Conservation (phyloP, 2,329 filamentous ascomycete genomes). For the Nemania sp. region DNA sequence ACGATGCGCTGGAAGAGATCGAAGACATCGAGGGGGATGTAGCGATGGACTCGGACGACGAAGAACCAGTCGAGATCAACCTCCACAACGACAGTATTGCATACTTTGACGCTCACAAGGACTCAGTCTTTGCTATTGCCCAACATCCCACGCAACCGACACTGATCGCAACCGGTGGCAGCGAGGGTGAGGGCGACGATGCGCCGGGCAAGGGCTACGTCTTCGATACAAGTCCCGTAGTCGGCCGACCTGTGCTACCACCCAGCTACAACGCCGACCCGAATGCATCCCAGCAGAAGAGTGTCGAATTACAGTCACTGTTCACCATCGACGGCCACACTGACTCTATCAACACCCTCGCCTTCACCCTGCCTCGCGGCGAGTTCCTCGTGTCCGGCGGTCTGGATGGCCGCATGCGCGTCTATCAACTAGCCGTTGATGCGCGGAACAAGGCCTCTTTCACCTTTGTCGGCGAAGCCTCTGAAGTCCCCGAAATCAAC, state of each 20-base stretch:
- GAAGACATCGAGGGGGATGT: constrained; percentile 66
- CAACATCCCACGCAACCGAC: constrained; percentile 81
- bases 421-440: constrained; percentile 61
- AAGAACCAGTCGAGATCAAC: constrained; percentile 70
- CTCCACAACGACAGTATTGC: constrained; percentile 91
- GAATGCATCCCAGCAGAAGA: constrained; percentile 53
- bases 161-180: constrained; percentile 85
- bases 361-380: constrained; percentile 81
- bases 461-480: constrained; percentile 72
- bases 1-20: constrained; percentile 76
- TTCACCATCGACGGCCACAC: constrained; percentile 85
- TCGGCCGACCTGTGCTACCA: constrained; percentile 70
- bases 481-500: constrained; percentile 94
- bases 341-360: constrained; percentile 85
- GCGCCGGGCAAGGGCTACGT: constrained; percentile 81
- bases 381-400: constrained; percentile 86
- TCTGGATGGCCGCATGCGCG: constrained; percentile 79
- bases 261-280: constrained; percentile 72
- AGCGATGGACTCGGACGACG: constrained; percentile 79
- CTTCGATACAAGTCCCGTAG: constrained; percentile 71
- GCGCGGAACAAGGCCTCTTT: constrained; percentile 52
- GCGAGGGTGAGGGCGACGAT: constrained; percentile 61
- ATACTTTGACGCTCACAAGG: constrained; percentile 87
- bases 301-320: constrained; percentile 64
- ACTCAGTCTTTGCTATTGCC: constrained; percentile 93